Evolutionary conservation across 495 filamentous ascomycete species (phyloP), one percentile per base, ranked within the genome.

Genomic region (Margaritispora aquatica): DNA sequence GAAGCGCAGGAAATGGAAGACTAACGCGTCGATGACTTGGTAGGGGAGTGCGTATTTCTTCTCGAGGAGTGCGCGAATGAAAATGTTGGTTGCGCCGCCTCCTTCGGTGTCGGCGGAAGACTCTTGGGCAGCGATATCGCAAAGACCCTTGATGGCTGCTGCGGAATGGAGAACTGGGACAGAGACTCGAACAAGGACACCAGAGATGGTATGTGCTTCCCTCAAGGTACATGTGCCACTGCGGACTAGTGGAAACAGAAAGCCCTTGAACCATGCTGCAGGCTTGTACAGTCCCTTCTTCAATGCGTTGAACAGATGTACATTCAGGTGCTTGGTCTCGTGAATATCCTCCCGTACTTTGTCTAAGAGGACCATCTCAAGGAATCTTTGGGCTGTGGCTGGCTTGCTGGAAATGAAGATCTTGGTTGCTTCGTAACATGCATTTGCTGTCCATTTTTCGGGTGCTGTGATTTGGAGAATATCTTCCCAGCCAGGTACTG

Each of bases 1-100:
- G 74, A 97, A 97, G 19, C 94, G 86, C 62, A 96, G 71, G 71
- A 97, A 98, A 73, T 97, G 92, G 74, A 97, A 97, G 17, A 97
- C 95, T 5, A 97, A 77, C 22, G 91, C 86, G 65, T 98, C 94
- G 20, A 98, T 84, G 23, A 95, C 93, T 71, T 96, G 92, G 75
- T 88, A 96, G 27, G 94, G 94, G 21, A 98, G 78, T 1, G 94
- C 94, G 64, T 99, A 97, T 66, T 91, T 90, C 80, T 99, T 99
- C 74, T 97, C 92, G 11, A 99, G 75, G 54, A 99, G 83, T 19
- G 87, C 83, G 59, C 88, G 87, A 70, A 99, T 95, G 75, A 97
- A 92, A 46, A 92, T 86, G 71, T 96, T 96, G 22, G 92, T 92
- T 10, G 94, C 85, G 23, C 83, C 84, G 54, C 92, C 85, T 65